Conservation (phyloP, 2,329 filamentous ascomycete species). For the Colletotrichum sp. region DNA sequence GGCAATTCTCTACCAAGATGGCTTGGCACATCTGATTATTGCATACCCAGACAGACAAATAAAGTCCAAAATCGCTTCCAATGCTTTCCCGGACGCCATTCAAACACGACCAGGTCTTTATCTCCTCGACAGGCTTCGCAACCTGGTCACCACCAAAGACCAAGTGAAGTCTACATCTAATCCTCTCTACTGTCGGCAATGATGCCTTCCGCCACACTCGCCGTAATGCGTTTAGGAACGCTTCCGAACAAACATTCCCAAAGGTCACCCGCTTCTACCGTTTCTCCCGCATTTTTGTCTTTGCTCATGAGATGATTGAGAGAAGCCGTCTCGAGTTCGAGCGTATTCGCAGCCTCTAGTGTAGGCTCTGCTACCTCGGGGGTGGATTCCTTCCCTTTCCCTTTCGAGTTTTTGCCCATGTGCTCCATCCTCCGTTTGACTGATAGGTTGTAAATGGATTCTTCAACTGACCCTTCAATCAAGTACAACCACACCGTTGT, state of each 20-base stretch:
- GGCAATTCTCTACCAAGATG: neutral
- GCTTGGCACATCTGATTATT: neutral
- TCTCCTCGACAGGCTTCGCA: neutral
- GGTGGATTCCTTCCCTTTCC: constrained; percentile 44
- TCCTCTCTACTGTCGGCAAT: neutral
- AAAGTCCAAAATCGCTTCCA: neutral
- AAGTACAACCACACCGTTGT: constrained; percentile 97
- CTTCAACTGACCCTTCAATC: constrained; percentile 88
- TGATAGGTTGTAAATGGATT: constrained; percentile 88
- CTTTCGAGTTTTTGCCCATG: constrained; percentile 58
- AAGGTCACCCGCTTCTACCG: constrained; percentile 78
- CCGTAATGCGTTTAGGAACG: constrained; percentile 37
- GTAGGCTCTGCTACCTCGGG: constrained; percentile 61
- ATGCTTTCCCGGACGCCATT: neutral
- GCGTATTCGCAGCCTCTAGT: constrained; percentile 83
- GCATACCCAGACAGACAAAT: neutral
- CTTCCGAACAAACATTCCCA: constrained; percentile 88
- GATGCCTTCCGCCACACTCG: neutral
- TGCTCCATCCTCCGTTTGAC: constrained; percentile 81
- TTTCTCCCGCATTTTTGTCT: constrained; percentile 75
- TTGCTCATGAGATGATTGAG: constrained; percentile 74
- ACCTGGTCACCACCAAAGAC: neutral
- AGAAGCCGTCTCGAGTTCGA: constrained; percentile 78
- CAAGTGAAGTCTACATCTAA: neutral
- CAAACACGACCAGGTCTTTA: neutral